Conservation (phyloP, 176 grass and related monocot genomes). For the Lolium perenne region DNA sequence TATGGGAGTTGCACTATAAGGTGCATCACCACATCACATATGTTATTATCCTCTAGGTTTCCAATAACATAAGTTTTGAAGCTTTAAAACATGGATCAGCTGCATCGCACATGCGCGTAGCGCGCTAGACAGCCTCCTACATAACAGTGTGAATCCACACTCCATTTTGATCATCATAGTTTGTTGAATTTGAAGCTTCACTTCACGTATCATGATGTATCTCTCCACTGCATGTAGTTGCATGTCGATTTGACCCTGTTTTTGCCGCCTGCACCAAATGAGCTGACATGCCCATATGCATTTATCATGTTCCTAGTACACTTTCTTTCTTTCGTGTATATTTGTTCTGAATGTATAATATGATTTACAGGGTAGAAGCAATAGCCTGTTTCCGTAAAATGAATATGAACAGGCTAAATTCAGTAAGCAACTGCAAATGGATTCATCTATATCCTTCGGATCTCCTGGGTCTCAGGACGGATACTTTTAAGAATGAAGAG, state of each 20-base stretch:
- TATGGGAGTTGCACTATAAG: neutral
- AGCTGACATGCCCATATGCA: slow-evolving; percentile 12
- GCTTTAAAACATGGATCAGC: neutral
- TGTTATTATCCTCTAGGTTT: slow-evolving; percentile 2
- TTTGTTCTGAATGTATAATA: neutral
- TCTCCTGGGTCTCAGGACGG: neutral
- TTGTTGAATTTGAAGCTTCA: slow-evolving; percentile 6
- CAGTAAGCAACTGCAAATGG: neutral
- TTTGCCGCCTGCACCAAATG: neutral
- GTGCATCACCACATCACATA: neutral
- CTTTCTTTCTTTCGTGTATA: neutral
- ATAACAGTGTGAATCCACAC: neutral
- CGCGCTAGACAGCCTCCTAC: neutral
- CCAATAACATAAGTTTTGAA: neutral
- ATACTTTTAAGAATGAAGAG: neutral
- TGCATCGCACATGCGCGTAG: neutral
- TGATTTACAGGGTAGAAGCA: neutral
- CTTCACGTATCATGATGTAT: neutral
- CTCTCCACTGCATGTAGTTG: neutral
- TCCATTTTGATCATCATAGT: neutral
- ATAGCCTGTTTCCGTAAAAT: neutral
- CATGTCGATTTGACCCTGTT: neutral
- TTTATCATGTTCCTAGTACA: neutral
- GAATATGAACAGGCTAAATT: slow-evolving; percentile 5
- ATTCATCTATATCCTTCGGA: slow-evolving; percentile 5